Evolutionary conservation across 352 stramenopile genomes (phyloP).

Genomic region (Pythium apleroticum): DNA sequence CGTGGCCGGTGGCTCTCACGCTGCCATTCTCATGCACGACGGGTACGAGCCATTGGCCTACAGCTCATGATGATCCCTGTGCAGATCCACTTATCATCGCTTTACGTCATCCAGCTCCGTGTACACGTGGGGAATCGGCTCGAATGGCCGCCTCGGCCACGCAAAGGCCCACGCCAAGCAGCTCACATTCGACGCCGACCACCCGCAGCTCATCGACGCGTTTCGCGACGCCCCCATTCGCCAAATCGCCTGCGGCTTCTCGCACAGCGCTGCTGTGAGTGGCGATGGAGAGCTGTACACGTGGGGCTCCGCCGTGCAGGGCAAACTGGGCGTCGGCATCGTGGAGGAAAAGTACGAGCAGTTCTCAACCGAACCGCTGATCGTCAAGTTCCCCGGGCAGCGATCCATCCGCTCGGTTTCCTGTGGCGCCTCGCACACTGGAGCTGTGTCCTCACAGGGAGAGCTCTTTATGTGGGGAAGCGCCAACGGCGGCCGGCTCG

Average conservation of each 20-base stretch:
- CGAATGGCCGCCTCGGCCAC: conserved; percentile 80
- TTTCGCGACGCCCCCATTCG: conserved; percentile 47
- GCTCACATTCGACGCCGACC: conserved; percentile 64
- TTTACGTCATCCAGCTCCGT: conserved; percentile 30
- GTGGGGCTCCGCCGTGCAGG: conserved; percentile 83
- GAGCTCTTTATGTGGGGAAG: conserved; percentile 91
- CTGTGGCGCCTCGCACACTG: conserved; percentile 86
- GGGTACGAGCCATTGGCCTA: conserved; percentile 37
- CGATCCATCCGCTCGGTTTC: conserved; percentile 77
- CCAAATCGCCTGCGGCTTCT: conserved; percentile 70
- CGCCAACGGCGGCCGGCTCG: conserved; percentile 90
- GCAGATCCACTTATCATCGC: background rate
- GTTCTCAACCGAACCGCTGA: conserved; percentile 18
- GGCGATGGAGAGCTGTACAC: conserved; percentile 77
- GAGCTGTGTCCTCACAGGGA: conserved; percentile 58
- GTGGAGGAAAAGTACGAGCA: conserved; percentile 83
- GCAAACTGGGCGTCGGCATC: conserved; percentile 88
- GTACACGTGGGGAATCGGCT: conserved; percentile 91
- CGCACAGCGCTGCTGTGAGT: conserved; percentile 86
- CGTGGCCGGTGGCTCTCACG: conserved; percentile 80
- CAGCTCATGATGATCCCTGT: no score
- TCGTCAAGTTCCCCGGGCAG: conserved; percentile 65
- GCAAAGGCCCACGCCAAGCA: conserved; percentile 46
- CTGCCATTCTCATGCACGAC: conserved; percentile 74
- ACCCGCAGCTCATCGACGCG: conserved; percentile 55